Percentiles rank a stretch among this genome's conserved stretches.
phyloP scores from a whole-genome alignment of 345 rosid species.

The Corchorus capsularis region DNA sequence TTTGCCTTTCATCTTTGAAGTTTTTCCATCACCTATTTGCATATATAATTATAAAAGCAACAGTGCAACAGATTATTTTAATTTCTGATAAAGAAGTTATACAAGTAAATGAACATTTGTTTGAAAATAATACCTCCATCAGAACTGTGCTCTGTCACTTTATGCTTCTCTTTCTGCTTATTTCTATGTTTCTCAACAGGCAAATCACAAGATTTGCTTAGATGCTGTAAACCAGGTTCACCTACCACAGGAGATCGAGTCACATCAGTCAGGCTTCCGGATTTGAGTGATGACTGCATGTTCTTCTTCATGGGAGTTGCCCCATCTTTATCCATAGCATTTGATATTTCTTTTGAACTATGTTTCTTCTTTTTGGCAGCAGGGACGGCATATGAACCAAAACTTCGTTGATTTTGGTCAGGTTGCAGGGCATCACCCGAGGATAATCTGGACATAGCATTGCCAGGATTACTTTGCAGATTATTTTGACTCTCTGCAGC shows the following conservation, averaged over 20 bases:
- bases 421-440: conserved; percentile 30
- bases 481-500: conserved; percentile 45
- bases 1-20: conserved; percentile 60
- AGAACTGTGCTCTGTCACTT: conserved; percentile 43
- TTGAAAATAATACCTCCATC: conserved; percentile 70
- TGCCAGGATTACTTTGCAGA: conserved; percentile 43
- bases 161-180: conserved; percentile 68
- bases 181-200: conserved; percentile 45
- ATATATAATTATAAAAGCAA: conserved; percentile 27
- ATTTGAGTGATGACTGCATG: conserved; percentile 33
- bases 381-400: conserved; percentile 29
- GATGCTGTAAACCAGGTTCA: conserved; percentile 48
- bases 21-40: conserved; percentile 54
- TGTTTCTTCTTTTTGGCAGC: conserved; percentile 57
- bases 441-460: conserved; percentile 23
- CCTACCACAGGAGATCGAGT: conserved; percentile 39
- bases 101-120: conserved; percentile 19
- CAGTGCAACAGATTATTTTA: conserved; percentile 26
- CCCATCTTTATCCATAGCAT: conserved; percentile 42
- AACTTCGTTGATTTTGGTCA: conserved; percentile 32
- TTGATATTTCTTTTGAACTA: conserved; percentile 47
- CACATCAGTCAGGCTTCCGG: conserved; percentile 47
- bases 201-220: conserved; percentile 40
- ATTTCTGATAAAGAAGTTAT: conserved; percentile 10
- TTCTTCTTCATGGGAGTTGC: conserved; percentile 52